Evolutionary conservation across 768 basidiomycete genomes (phyloP), one percentile per base, ranked within the genome.

Genomic region (Leccinum fibrillosum): DNA sequence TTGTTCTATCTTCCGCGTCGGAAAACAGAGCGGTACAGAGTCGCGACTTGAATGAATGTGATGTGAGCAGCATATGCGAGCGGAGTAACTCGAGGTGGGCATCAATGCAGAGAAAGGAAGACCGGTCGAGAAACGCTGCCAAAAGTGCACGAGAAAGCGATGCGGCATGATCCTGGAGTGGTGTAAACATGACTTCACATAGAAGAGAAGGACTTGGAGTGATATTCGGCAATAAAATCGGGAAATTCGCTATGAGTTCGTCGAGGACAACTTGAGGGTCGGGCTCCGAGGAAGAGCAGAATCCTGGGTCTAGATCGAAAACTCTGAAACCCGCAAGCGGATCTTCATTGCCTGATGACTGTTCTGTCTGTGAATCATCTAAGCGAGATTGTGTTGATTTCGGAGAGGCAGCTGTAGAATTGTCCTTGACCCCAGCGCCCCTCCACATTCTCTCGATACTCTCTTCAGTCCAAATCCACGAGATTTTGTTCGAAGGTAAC

Each of bases 1-100:
- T 61, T 30, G 78, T 76, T 56, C 74, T 77, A 25, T 83, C 82
- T 32, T 83, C 84, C 0, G 81, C 77, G 62, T 94, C 90, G 0
- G 88, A 88, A 72, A 95, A 94, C 13, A 96, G 75, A 0, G 94
- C 90, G 2, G 74, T 74, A 15, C 81, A 76, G 12, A 96, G 80
- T 5, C 88, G 82, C 7, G 79, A 77, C 64, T 85, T 87, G 76
- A 95, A 96, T 1, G 86, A 73, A 30, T 87, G 84, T 0, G 86
- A 83, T 1, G 88, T 84, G 49, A 94, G 75, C 15, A 92, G 77
- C 52, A 94, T 79, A 64, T 90, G 92, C 4, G 88, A 88, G 19
- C 88, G 84, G 42, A 93, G 76, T 48, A 93, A 77, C 25, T 75
- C 64, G 28, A 92, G 80, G 62, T 92, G 91, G 1, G 83, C 75